Conservation (phyloP, 371 early-diverging fungal species). For the Synchytrium microbalum region DNA sequence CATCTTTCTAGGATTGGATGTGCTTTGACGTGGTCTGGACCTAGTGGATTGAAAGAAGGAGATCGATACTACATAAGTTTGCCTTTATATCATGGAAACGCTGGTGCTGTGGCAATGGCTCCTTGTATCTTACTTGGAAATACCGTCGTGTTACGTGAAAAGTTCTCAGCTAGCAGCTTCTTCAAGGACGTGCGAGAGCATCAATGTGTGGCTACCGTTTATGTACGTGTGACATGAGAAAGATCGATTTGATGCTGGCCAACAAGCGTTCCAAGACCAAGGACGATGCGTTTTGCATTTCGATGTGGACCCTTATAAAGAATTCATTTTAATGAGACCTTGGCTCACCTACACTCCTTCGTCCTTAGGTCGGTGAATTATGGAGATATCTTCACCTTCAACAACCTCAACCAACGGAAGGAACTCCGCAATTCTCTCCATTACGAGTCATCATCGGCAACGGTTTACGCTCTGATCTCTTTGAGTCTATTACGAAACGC, state of each 20-base stretch:
- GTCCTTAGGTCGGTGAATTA: conserved; percentile 69
- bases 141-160: conserved; percentile 16
- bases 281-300: too few relatives aligned
- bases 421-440: conserved; percentile 29
- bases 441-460: conserved; percentile 56
- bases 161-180: conserved; percentile 25
- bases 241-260: too few relatives aligned
- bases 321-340: too few relatives aligned
- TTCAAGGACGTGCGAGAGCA: conserved; percentile 16
- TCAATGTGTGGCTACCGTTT: too few relatives aligned
- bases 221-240: conserved; percentile 2
- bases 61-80: conserved; percentile 21
- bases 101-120: conserved; percentile 20
- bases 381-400: conserved; percentile 53
- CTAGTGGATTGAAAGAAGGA: conserved; percentile 10
- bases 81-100: conserved; percentile 25
- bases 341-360: too few relatives aligned
- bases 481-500: conserved; percentile 48
- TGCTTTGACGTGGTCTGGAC: conserved; percentile 21
- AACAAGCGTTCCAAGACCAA: too few relatives aligned
- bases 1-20: too few relatives aligned
- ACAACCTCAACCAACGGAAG: conserved; percentile 43
- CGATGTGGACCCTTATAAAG: too few relatives aligned
- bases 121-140: conserved; percentile 19
- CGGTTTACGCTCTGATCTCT: conserved; percentile 64